Conservation (phyloP, 2,329 filamentous ascomycete genomes). For the Cladophialophora psammophila region DNA sequence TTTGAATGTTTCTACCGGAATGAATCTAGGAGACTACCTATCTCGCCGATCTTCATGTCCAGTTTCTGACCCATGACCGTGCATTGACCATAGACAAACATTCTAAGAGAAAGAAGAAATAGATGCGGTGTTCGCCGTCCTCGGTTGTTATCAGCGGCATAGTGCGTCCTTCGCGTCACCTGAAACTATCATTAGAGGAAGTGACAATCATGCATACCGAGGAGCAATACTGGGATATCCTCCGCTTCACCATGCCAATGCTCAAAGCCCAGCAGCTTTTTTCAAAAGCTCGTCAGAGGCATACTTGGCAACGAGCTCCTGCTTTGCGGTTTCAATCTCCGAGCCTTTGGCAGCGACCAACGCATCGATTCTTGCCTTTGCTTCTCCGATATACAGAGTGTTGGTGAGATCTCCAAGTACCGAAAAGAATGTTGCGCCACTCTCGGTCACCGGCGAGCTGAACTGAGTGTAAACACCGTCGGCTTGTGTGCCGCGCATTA, state of each 20-base stretch:
- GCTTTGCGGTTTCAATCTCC: conserved; percentile 15
- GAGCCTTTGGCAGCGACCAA: conserved; percentile 7
- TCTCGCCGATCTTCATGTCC: too few species aligned
- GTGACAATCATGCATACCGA: neutral
- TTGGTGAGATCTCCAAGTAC: conserved; percentile 26
- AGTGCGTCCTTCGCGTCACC: too few species aligned
- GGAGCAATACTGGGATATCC: neutral
- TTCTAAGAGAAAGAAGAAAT: too few species aligned
- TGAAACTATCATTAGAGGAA: too few species aligned
- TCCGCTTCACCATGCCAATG: neutral
- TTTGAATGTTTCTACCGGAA: too few species aligned
- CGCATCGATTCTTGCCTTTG: conserved; percentile 11
- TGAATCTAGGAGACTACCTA: too few species aligned
- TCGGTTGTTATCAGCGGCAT: too few species aligned
- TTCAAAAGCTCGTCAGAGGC: conserved; percentile 19
- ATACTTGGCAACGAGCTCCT: conserved; percentile 22
- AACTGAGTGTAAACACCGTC: conserved; percentile 20
- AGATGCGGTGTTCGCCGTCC: too few species aligned
- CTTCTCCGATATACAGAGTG: conserved; percentile 17
- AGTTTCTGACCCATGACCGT: too few species aligned
- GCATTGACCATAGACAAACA: too few species aligned
- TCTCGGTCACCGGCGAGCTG: conserved; percentile 11
- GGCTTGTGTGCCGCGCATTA: conserved; percentile 21
- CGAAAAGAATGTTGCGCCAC: conserved; percentile 16
- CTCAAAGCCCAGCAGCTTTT: conserved; percentile 16